phyloP scores from a whole-genome alignment of 164 flowering plant genomes.

The Protea cynaroides region DNA sequence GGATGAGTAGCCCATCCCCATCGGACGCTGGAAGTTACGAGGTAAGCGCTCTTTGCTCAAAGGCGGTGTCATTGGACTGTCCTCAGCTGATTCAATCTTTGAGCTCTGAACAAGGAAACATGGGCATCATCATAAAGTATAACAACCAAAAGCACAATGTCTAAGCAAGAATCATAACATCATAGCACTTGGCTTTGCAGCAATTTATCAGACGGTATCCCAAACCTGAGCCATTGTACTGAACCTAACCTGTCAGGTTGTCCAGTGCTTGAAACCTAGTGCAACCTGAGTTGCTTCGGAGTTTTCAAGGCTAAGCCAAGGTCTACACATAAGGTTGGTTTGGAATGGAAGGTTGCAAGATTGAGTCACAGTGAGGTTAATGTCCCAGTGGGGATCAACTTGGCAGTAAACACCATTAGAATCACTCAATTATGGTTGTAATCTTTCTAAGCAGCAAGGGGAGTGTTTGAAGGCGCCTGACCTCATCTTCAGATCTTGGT shows the following conservation, averaged over 20 bases:
- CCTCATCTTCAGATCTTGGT: constrained; percentile 83
- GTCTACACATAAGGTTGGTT: no score
- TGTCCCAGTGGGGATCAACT: no score
- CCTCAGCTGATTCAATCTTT: constrained; percentile 60
- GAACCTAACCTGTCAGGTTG: no score
- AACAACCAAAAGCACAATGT: not conserved
- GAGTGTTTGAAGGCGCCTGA: constrained; percentile 10
- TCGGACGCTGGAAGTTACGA: constrained; percentile 46
- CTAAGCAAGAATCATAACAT: not conserved
- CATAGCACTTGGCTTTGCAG: no score
- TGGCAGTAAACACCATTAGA: not conserved
- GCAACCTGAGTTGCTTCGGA: no score
- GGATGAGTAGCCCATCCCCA: constrained; percentile 64
- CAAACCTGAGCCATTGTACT: no score
- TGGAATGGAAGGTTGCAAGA: no score
- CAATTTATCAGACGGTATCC: no score
- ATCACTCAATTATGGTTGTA: not conserved
- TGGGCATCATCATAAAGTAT: not conserved
- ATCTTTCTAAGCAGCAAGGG: not conserved
- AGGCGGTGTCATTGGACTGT: constrained; percentile 87
- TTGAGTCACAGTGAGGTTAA: no score
- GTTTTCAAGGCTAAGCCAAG: no score
- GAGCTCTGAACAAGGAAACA: constrained; percentile 39
- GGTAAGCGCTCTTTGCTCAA: constrained; percentile 63
- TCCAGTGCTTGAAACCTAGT: no score